phyloP scores from a whole-genome alignment of 257 asterid genomes.

The Ilex aquifolium region DNA sequence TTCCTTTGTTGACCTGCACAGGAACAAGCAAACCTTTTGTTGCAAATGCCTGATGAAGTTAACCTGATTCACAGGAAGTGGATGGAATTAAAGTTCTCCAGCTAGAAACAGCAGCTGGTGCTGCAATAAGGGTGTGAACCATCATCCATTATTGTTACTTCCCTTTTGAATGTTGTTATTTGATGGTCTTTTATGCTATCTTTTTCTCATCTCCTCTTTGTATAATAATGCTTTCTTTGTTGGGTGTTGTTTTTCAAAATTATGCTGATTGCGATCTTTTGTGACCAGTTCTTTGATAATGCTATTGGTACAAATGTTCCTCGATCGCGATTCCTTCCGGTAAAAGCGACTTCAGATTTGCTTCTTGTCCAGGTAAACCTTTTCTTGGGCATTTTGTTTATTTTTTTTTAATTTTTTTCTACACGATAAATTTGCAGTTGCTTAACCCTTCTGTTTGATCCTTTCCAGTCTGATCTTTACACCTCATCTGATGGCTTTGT shows the following conservation, averaged over 20 bases:
- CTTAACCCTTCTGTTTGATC: constrained; percentile 17
- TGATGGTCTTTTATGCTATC: constrained; percentile 2
- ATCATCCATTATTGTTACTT: constrained; percentile 1
- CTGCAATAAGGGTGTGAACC: constrained; percentile 76
- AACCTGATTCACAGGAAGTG: constrained; percentile 59
- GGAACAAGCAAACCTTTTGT: too few relatives aligned
- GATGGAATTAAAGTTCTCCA: constrained; percentile 93
- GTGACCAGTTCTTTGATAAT: constrained; percentile 69
- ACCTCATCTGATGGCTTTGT: constrained; percentile 80
- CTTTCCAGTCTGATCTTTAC: constrained; percentile 91
- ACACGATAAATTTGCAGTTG: neutral
- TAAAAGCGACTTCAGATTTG: constrained; percentile 87
- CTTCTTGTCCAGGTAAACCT: constrained; percentile 82
- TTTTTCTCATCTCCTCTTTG: neutral
- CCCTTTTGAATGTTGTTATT: neutral
- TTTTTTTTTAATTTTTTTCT: neutral
- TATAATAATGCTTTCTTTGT: neutral
- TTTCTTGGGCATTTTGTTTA: neutral
- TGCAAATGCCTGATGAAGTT: constrained; percentile 4
- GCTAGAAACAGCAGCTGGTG: constrained; percentile 99
- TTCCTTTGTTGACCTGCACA: constrained; percentile 1
- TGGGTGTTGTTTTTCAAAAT: neutral
- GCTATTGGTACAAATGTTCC: constrained; percentile 96
- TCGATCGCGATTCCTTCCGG: constrained; percentile 97
- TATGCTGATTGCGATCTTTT: neutral